phyloP scores from a whole-genome alignment of 2,329 filamentous ascomycete genomes.

The Mycocentrospora acerina region DNA sequence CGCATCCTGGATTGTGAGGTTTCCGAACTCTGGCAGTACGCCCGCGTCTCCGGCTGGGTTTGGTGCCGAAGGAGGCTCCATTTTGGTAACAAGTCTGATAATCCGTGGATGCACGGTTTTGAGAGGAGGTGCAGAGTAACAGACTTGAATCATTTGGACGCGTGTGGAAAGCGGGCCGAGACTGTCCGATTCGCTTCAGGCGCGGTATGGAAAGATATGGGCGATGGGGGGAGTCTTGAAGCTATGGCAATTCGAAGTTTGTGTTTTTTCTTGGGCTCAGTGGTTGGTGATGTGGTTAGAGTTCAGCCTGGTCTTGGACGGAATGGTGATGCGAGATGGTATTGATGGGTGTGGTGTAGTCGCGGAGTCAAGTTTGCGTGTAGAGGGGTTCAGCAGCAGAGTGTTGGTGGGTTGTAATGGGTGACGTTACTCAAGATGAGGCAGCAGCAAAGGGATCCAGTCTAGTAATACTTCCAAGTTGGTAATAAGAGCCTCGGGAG shows the following conservation, averaged over 20 bases:
- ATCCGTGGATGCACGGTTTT: slow-evolving; percentile 31
- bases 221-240: not conserved
- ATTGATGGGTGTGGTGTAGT: slow-evolving; percentile 1
- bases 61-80: slow-evolving; percentile 41
- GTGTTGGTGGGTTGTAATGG: slow-evolving; percentile 3
- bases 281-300: not conserved
- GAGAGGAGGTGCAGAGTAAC: slow-evolving; percentile 30
- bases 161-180: slow-evolving; percentile 20
- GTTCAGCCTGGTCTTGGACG: slow-evolving; percentile 3
- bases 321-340: slow-evolving; percentile 1
- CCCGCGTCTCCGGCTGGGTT: slow-evolving; percentile 45
- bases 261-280: not conserved
- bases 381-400: not conserved
- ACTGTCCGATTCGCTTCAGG: slow-evolving; percentile 19
- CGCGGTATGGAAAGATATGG: not conserved
- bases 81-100: slow-evolving; percentile 21
- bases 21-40: slow-evolving; percentile 40
- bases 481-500: slow-evolving; percentile 11
- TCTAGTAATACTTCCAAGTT: slow-evolving; percentile 8
- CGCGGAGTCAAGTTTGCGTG: no score
- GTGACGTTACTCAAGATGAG: slow-evolving; percentile 10
- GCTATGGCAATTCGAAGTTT: slow-evolving; percentile 2
- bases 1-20: slow-evolving; percentile 35
- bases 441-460: slow-evolving; percentile 6
- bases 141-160: slow-evolving; percentile 38